Evolutionary conservation across 2,329 filamentous ascomycete species (phyloP), one percentile per base, ranked within the genome.

Genomic region (Neofusicoccum parvum): DNA sequence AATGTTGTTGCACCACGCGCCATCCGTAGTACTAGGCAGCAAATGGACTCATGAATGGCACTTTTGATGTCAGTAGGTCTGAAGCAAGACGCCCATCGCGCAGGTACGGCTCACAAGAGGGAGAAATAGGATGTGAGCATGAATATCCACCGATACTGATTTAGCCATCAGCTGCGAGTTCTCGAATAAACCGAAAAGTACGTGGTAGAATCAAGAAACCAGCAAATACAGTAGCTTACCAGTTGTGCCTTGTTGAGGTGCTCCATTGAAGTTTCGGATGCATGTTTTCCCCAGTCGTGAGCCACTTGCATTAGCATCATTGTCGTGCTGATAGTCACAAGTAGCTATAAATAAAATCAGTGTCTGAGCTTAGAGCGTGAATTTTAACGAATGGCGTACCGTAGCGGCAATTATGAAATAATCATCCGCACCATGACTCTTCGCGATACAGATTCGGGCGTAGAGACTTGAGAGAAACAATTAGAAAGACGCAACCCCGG

Each of bases 121-220:
- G 53, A 20, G n/a, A 43, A 41, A 36, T 41, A 65, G 34, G 45
- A 43, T 2, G n/a, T 9, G 10, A 59, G 20, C 9, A 50, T 15
- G 20, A 49, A 65, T 7, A 50, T 36, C 27, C 53, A 65, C n/a
- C 63, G 63, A 34, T 45, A 65, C 63, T 64, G 5, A 5, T 56
- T 5, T 27, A 2, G 2, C 2, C 3, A 15, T 64, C n/a, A 64
- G 49, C 27, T 20, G 27, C 9, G 5, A 17, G 3, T 10, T n/a
- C 37, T 3, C 11, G 23, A 43, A 36, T 15, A 37, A 1, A 3
- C 6, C 14, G 34, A 17, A 3, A 6, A 1, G 17, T 3, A 15
- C 0, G 3, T 0, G 3, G 15, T 3, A 20, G 2, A 5, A 15
- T 5, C 4, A 39, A 7, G 39, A 1, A 48, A 45, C 9, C 5